phyloP scores from a whole-genome alignment of 805 yeast species.

The Kuraishia capsulata region DNA sequence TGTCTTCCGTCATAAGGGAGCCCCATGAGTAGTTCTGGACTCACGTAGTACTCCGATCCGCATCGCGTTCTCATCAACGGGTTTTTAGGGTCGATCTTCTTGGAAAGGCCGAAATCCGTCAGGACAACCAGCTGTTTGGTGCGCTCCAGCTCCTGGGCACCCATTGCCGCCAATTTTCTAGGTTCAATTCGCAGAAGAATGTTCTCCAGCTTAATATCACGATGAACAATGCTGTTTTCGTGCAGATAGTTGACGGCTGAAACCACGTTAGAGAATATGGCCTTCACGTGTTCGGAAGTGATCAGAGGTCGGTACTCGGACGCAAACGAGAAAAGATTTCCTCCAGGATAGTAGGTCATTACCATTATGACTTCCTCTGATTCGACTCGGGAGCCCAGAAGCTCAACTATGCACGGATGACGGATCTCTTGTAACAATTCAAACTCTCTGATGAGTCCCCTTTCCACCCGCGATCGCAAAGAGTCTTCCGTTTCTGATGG shows the following conservation, averaged over 20 bases:
- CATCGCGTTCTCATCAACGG: slow-evolving; percentile 79
- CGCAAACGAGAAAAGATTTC: slow-evolving; percentile 69
- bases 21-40: slow-evolving; percentile 91
- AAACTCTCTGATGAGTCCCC: slow-evolving; percentile 64
- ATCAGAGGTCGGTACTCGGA: slow-evolving; percentile 31
- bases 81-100: slow-evolving; percentile 47
- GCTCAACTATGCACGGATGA: slow-evolving; percentile 64
- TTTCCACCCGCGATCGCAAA: slow-evolving; percentile 42
- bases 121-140: slow-evolving; percentile 36
- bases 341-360: slow-evolving; percentile 74
- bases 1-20: slow-evolving; percentile 84
- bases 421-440: slow-evolving; percentile 44
- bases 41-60: slow-evolving; percentile 94
- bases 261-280: slow-evolving; percentile 63
- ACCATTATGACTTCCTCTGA: slow-evolving; percentile 34
- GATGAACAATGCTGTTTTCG: slow-evolving; percentile 59
- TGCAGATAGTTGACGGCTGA: slow-evolving; percentile 71
- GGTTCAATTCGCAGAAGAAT: slow-evolving; percentile 36
- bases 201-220: slow-evolving; percentile 89
- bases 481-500: slow-evolving; percentile 23
- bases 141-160: slow-evolving; percentile 7
- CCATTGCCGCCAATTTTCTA: slow-evolving; percentile 19
- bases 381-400: slow-evolving; percentile 41
- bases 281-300: slow-evolving; percentile 39
- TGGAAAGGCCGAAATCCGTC: slow-evolving; percentile 87